Evolutionary conservation across 441 rosid species (phyloP), one percentile per base, ranked within the genome.

Genomic region (Erodium texanum): DNA sequence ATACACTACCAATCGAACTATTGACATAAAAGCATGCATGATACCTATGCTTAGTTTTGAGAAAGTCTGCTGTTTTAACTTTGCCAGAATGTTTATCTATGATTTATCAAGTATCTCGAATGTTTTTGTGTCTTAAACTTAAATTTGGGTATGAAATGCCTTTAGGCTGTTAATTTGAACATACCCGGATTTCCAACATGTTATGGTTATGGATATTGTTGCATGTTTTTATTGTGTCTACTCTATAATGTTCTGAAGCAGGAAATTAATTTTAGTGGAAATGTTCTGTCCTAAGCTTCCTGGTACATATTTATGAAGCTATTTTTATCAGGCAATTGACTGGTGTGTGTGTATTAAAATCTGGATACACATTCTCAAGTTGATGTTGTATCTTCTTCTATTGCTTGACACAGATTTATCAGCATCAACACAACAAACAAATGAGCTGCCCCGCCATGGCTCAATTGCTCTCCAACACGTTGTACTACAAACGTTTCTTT

Each of bases 371-470:
- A 23, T 65, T 22, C n/a, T 68, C 41, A 43, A 24, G 10, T 64
- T 80, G 65, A 74, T 67, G 41, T 14, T 22, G 64, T 61, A 61
- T 69, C 16, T 61, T 62, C 14, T 12, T 41, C 24, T 32, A 63
- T 59, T 36, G n/a, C 56, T 56, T 67, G 3, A 67, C 68, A 52
- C 85, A 94, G 98, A 85, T 88, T 45, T 94, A 94, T 73, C 99
- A 94, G 75, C 98, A 94, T 78, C 98, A 94, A 75, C 98, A 92
- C 80, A 92, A 86, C 83, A 94, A 93, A 85, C 97, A 90, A 80
- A 89, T 91, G 96, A 89, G 96, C 79, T 90, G 96, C 65, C 93
- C 97, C 48, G 95, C 93, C 32, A 90, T 93, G 98, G 98, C 84
- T 41, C 96, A 91, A 74, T 85, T 93, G 62, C 96, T 89, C 67